Conservation (phyloP, 2,329 filamentous ascomycete species). For the Cladophialophora psammophila region DNA sequence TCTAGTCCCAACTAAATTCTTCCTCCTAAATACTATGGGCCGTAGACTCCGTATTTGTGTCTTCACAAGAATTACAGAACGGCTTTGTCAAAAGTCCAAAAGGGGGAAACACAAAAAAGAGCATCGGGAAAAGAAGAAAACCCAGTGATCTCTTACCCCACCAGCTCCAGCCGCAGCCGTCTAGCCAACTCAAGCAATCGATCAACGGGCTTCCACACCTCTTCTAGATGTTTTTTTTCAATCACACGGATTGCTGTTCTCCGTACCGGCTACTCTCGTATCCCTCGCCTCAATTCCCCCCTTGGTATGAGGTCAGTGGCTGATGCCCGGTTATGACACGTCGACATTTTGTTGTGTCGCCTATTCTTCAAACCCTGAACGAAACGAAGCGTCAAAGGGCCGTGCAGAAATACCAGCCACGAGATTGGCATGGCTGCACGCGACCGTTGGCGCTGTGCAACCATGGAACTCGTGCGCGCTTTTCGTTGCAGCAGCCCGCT, state of each 20-base stretch:
- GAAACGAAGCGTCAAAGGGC: neutral
- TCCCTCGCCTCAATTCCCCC: neutral
- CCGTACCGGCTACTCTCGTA: neutral
- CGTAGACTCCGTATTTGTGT: neutral
- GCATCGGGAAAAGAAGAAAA: neutral
- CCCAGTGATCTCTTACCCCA: neutral
- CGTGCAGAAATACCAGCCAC: neutral
- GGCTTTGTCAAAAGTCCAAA: neutral
- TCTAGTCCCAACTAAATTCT: conserved; percentile 2
- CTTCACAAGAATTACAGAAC: neutral
- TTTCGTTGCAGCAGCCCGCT: neutral
- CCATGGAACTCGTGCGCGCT: conserved; percentile 3
- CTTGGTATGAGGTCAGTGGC: conserved; percentile 4
- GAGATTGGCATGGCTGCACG: conserved; percentile 4
- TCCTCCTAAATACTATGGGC: neutral
- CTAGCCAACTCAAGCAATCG: neutral
- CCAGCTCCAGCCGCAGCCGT: neutral
- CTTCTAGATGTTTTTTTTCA: neutral
- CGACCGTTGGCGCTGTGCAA: neutral
- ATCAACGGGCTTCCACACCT: neutral
- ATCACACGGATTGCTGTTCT: neutral
- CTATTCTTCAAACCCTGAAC: neutral
- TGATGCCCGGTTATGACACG: neutral
- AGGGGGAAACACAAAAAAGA: neutral
- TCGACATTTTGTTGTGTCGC: neutral